phyloP scores from a whole-genome alignment of 768 basidiomycete genomes.

The Tulasnella sp. region DNA sequence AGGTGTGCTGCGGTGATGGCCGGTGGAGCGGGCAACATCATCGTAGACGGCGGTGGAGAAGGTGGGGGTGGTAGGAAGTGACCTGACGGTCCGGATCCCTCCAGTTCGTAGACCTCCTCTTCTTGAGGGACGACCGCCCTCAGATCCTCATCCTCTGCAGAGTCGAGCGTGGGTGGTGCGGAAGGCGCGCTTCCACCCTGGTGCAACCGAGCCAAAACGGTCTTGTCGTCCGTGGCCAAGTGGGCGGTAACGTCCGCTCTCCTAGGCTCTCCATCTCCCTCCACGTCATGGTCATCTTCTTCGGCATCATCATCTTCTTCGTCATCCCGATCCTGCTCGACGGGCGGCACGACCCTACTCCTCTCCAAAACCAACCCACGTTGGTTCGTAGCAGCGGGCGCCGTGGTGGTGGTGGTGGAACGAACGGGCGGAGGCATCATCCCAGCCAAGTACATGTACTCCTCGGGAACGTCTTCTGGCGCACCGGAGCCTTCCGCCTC shows the following conservation, averaged over 20 bases:
- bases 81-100: background rate
- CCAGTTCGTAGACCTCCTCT: slow-evolving; percentile 17
- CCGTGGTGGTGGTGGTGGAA: background rate
- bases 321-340: background rate
- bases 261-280: background rate
- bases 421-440: background rate
- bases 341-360: background rate
- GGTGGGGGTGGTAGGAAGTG: background rate
- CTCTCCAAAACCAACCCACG: background rate
- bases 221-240: slow-evolving; percentile 29
- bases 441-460: slow-evolving; percentile 12
- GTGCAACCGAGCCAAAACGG: slow-evolving; percentile 12
- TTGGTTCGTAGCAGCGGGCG: background rate
- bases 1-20: background rate
- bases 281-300: background rate
- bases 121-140: background rate
- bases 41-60: no score
- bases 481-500: background rate
- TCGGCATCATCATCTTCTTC: background rate
- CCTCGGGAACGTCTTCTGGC: background rate
- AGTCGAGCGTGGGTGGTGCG: background rate
- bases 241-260: slow-evolving; percentile 16
- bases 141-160: background rate
- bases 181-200: slow-evolving; percentile 16
- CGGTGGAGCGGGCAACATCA: background rate